Conservation (phyloP, 179 eudicot species). For the Amaranthus tricolor region DNA sequence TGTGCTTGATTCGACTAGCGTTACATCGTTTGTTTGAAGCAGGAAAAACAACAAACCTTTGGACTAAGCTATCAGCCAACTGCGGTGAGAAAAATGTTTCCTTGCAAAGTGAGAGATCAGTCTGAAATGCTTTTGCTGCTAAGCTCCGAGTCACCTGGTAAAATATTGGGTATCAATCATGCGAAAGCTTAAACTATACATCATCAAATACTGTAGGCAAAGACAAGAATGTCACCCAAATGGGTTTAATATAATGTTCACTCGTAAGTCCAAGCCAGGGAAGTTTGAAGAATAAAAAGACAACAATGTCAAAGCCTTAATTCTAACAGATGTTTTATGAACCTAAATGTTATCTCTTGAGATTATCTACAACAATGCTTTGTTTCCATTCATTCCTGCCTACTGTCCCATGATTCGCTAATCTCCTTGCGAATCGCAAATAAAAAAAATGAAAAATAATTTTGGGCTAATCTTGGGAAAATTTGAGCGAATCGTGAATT, state of each 20-base stretch:
- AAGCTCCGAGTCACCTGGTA: conserved; percentile 86
- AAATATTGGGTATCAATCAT: background rate
- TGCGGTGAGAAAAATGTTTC: conserved; percentile 84
- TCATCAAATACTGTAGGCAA: background rate
- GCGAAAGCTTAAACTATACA: background rate
- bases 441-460: no score
- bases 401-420: no score
- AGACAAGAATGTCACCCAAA: background rate
- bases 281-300: background rate
- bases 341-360: no score
- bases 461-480: no score
- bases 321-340: no score
- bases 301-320: no score
- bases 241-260: no score
- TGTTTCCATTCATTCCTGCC: no score
- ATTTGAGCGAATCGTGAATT: no score
- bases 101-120: conserved; percentile 71
- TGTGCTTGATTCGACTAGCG: background rate
- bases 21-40: background rate
- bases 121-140: conserved; percentile 95
- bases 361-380: no score
- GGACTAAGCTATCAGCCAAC: conserved; percentile 67
- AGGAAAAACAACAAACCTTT: conserved; percentile 41
- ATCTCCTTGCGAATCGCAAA: no score
- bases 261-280: background rate